Conservation (phyloP, 768 basidiomycete genomes). For the Leccinum longicurvipes region DNA sequence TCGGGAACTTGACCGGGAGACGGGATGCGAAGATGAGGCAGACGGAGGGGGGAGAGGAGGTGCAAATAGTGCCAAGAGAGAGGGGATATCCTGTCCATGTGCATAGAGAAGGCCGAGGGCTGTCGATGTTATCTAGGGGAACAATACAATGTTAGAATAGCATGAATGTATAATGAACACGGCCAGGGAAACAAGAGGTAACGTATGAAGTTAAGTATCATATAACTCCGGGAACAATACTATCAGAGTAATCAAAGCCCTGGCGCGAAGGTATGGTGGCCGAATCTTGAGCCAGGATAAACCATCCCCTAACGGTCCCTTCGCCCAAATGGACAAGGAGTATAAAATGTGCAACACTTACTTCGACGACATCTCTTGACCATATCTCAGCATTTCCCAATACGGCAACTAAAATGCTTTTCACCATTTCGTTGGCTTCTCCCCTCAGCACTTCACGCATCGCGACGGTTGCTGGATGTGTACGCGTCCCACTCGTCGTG, state of each 20-base stretch:
- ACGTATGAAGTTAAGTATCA: constrained; percentile 38
- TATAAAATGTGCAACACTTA: constrained; percentile 12
- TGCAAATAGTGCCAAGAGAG: constrained; percentile 21
- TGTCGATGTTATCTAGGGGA: constrained; percentile 24
- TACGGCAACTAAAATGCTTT: constrained; percentile 40
- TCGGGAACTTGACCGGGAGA: constrained; percentile 22
- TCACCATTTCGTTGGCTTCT: constrained; percentile 76
- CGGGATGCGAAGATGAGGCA: constrained; percentile 12
- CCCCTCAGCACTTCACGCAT: constrained; percentile 58
- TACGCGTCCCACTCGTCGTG: constrained; percentile 37
- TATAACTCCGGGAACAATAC: constrained; percentile 38
- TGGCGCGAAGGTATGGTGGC: background rate
- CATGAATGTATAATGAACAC: background rate
- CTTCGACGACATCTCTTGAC: constrained; percentile 53
- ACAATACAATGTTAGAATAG: constrained; percentile 19
- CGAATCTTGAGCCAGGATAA: constrained; percentile 48
- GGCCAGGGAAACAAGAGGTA: background rate
- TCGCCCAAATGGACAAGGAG: constrained; percentile 1
- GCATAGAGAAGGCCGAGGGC: constrained; percentile 30
- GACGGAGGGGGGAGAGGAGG: constrained; percentile 4
- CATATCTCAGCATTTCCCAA: constrained; percentile 43
- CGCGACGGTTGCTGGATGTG: constrained; percentile 68
- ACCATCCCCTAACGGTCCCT: constrained; percentile 33
- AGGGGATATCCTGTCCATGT: constrained; percentile 19
- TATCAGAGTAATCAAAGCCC: constrained; percentile 10